phyloP scores from a whole-genome alignment of 192 early-diverging fungal genomes.

The Backusella psychrophila region DNA sequence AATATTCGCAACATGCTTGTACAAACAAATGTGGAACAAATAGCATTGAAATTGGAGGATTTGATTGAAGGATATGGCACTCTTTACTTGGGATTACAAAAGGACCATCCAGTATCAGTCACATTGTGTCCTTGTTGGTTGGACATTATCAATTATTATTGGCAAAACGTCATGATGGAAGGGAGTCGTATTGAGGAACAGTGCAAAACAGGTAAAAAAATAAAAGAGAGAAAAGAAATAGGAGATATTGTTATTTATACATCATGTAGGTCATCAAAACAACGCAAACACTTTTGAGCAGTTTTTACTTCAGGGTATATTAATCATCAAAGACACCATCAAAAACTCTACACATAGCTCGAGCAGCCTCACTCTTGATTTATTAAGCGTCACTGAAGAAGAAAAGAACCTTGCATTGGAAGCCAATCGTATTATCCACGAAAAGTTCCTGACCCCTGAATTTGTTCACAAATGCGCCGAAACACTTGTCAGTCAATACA shows the following conservation, averaged over 20 bases:
- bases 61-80: slow-evolving; percentile 64
- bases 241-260: no score
- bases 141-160: slow-evolving; percentile 74
- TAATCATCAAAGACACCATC: slow-evolving; percentile 62
- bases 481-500: slow-evolving; percentile 70
- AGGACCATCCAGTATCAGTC: slow-evolving; percentile 63
- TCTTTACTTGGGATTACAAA: slow-evolving; percentile 73
- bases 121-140: slow-evolving; percentile 57
- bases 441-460: slow-evolving; percentile 63
- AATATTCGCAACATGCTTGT: slow-evolving; percentile 12
- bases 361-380: slow-evolving; percentile 7
- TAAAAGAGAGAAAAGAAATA: neutral
- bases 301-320: slow-evolving; percentile 73
- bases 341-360: slow-evolving; percentile 54
- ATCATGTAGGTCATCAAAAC: slow-evolving; percentile 12
- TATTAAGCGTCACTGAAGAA: slow-evolving; percentile 33
- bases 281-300: slow-evolving; percentile 44
- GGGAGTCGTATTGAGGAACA: slow-evolving; percentile 10
- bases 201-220: neutral
- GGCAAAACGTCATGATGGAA: slow-evolving; percentile 40
- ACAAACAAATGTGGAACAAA: neutral
- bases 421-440: slow-evolving; percentile 55
- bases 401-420: slow-evolving; percentile 48
- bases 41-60: neutral
- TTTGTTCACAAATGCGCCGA: slow-evolving; percentile 68